Base-by-base conservation (phyloP, 148 eudicot species). In the Pharnaceum exiguum region DNA sequence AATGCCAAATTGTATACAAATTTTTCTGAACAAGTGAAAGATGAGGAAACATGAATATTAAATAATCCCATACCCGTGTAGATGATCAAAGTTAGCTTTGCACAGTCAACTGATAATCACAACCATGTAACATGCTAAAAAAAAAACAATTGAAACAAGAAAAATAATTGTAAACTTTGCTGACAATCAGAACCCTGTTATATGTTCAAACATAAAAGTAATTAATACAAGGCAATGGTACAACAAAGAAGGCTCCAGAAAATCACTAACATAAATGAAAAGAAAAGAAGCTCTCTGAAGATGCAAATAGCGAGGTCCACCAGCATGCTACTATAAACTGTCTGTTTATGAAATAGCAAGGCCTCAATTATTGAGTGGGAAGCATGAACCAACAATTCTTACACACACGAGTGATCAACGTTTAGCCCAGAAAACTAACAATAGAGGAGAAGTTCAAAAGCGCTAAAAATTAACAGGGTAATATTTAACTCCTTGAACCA, bases 281-380 rank as follows among this genome's bases (percentile, higher is more conserved):
- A 60, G 24, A 43, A 54, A 68, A 9, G n/a, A 37, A 60, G 18
- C 46, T 24, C 10, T 51, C 31, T n/a, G 29, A 43, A 59, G 11
- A 17, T 32, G 21, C 9, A 23, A 33, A 18, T 46, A 35, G 13
- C 52, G 30, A 51, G 23, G 55, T 46, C 55, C 65, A 35, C 32
- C 19, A 46, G 16, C 49, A 59, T 38, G 21, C 61, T 46, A 45
- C 33, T 28, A 6, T 47, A 19, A 17, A 23, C 5, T 18, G 51
- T 23, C 44, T n/a, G 9, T 55, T 35, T 23, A 33, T n/a, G n/a
- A n/a, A 21, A 42, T 23, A 46, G 28, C 37, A 45, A 27, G 50
- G 56, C 26, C 18, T 23, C 43, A 27, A 62, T 46, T 48, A 57
- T 48, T 55, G 23, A 21, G 73, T 62, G 55, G 63, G 57, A 46